A percentile compares a stretch with the other conserved stretches of the same genome.
phyloP scores from a whole-genome alignment of 768 basidiomycete species.

The Suillus clintonianus region DNA sequence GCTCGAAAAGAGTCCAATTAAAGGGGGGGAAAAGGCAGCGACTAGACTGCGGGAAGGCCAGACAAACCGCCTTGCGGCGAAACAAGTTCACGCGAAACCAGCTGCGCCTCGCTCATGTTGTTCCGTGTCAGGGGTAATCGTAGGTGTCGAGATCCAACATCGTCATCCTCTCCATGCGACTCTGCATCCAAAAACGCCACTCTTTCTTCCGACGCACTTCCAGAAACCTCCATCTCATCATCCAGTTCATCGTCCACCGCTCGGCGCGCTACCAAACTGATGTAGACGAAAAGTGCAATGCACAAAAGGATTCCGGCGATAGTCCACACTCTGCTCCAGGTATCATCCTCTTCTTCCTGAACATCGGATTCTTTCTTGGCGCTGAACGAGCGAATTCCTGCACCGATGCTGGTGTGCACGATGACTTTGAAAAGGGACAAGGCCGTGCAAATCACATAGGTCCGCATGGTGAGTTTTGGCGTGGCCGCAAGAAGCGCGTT shows the following conservation, averaged over 20 bases:
- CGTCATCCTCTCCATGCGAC: conserved; percentile 17
- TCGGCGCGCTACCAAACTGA: conserved; percentile 76
- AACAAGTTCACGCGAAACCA: conserved; percentile 20
- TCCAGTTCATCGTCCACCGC: conserved; percentile 59
- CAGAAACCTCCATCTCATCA: conserved; percentile 38
- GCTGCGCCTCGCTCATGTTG: conserved; percentile 52
- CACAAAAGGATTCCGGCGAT: conserved; percentile 70
- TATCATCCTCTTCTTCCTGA: conserved; percentile 39
- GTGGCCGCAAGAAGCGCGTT: conserved; percentile 90
- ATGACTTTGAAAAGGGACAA: conserved; percentile 88
- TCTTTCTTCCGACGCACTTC: conserved; percentile 47
- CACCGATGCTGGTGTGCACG: conserved; percentile 87
- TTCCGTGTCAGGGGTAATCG: conserved; percentile 21
- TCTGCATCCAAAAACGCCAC: conserved; percentile 51
- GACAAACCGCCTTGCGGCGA: conserved; percentile 14
- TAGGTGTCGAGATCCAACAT: conserved; percentile 9
- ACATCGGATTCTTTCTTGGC: conserved; percentile 53
- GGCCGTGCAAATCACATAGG: conserved; percentile 79
- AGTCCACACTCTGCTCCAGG: conserved; percentile 62
- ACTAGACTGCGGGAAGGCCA: conserved; percentile 12
- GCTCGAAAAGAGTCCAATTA: conserved; percentile 1
- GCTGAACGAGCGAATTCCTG: conserved; percentile 79
- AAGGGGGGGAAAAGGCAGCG: neutral
- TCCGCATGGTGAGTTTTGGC: conserved; percentile 75
- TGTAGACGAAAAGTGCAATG: conserved; percentile 74